Conservation (phyloP, 345 rosid genomes). For the Citrus inodora region DNA sequence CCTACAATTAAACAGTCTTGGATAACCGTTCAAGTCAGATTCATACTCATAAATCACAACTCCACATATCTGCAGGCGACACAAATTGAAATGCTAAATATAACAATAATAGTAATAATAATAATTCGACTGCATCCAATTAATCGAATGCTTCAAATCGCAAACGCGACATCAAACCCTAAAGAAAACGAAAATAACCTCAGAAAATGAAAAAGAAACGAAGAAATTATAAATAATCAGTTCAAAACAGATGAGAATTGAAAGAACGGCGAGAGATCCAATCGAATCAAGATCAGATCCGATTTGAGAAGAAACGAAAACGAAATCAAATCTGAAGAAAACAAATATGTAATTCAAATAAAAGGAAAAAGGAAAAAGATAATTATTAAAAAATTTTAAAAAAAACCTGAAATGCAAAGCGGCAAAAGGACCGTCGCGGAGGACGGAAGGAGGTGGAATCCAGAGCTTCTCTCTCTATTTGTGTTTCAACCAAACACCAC, state of each 20-base stretch:
- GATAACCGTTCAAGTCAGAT: not conserved
- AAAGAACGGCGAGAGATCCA: not conserved
- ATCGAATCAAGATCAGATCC: slow-evolving; percentile 20
- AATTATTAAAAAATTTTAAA: not conserved
- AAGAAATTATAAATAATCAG: not conserved
- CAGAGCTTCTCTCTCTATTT: slow-evolving; percentile 46
- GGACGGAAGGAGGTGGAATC: slow-evolving; percentile 70
- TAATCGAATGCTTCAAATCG: not conserved
- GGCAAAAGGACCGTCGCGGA: slow-evolving; percentile 79
- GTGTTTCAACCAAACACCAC: not conserved
- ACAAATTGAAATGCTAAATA: not conserved
- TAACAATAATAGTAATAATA: too few species aligned
- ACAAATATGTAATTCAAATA: not conserved
- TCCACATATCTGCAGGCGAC: not conserved
- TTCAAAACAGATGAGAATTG: not conserved
- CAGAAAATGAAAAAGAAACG: not conserved
- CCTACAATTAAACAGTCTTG: not conserved
- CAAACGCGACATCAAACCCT: not conserved
- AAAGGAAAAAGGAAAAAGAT: not conserved
- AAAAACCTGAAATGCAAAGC: slow-evolving; percentile 54
- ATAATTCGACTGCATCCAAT: not conserved
- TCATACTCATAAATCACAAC: not conserved
- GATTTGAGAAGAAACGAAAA: not conserved
- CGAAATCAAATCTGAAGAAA: not conserved
- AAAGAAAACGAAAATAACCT: not conserved